Percentiles rank a stretch among this genome's conserved stretches.
These are phyloP conservation scores for Mucor piriformis DNA, from an alignment of 371 early-diverging fungal species.

Conservation along the genomic window DNA sequence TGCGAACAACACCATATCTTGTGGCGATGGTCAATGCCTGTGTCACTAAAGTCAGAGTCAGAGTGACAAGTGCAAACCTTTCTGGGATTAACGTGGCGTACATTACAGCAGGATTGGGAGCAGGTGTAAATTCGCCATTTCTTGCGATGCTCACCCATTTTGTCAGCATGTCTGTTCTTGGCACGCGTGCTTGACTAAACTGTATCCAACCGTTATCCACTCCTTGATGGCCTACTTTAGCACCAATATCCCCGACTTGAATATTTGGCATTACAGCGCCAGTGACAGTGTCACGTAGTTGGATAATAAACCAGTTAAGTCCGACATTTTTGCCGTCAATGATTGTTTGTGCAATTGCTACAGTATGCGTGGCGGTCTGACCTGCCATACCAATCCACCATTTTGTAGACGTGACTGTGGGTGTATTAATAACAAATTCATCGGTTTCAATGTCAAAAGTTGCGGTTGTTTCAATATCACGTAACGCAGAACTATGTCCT, in stretches of 20 bases:
- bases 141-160: conserved; percentile 67
- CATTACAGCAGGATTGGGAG: conserved; percentile 62
- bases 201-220: conserved; percentile 92
- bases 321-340: conserved; percentile 73
- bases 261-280: conserved; percentile 78
- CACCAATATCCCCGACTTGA: conserved; percentile 86
- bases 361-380: conserved; percentile 79
- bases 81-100: conserved; percentile 74
- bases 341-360: conserved; percentile 64
- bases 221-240: conserved; percentile 79
- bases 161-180: conserved; percentile 78
- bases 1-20: conserved; percentile 71
- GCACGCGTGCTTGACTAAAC: conserved; percentile 80
- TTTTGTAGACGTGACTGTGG: conserved; percentile 83
- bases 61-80: conserved; percentile 50
- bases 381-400: conserved; percentile 96
- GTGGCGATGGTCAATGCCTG: conserved; percentile 69
- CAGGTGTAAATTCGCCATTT: conserved; percentile 62
- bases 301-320: conserved; percentile 86
- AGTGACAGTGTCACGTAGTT: conserved; percentile 74
- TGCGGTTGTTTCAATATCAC: conserved; percentile 90
- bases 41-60: conserved; percentile 37
- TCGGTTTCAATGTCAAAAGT: conserved; percentile 77
- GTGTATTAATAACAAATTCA: conserved; percentile 86
- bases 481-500: conserved; percentile 83